phyloP scores from a whole-genome alignment of 75 land plant species.

The Sequoia sempervirens region DNA sequence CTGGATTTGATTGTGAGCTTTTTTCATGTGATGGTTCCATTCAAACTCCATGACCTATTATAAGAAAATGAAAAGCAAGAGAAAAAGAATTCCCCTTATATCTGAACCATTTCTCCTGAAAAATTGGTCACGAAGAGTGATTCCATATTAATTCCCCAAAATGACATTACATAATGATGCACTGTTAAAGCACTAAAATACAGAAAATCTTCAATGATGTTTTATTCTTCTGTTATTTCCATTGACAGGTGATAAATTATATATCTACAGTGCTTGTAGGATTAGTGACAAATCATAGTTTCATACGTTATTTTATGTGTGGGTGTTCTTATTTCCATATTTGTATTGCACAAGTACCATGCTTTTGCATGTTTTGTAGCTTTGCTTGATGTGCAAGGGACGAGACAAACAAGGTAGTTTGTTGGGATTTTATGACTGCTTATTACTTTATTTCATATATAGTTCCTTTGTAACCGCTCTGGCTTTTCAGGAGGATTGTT shows the following conservation, averaged over 20 bases:
- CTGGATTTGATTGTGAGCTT: too few species aligned
- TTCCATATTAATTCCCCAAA: too few species aligned
- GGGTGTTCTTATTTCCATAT: neutral
- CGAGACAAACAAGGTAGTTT: slow-evolving; percentile 1
- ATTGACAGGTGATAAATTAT: neutral
- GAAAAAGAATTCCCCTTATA: too few species aligned
- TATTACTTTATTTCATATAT: neutral
- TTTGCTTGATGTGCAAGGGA: neutral
- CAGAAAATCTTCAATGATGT: too few species aligned
- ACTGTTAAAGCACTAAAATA: too few species aligned
- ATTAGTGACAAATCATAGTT: neutral
- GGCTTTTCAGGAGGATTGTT: slow-evolving; percentile 2
- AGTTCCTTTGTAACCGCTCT: neutral
- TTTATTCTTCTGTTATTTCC: neutral
- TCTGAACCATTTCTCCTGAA: too few species aligned
- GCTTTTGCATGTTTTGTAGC: neutral
- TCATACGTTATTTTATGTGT: neutral
- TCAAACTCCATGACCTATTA: too few species aligned
- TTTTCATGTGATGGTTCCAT: too few species aligned
- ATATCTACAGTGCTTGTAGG: neutral
- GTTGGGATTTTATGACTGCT: neutral
- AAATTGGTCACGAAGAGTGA: too few species aligned
- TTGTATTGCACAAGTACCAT: neutral
- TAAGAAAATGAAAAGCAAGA: too few species aligned
- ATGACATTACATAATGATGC: too few species aligned